Base-by-base conservation (phyloP, 164 flowering plant genomes). In the Brasenia schreberi region DNA sequence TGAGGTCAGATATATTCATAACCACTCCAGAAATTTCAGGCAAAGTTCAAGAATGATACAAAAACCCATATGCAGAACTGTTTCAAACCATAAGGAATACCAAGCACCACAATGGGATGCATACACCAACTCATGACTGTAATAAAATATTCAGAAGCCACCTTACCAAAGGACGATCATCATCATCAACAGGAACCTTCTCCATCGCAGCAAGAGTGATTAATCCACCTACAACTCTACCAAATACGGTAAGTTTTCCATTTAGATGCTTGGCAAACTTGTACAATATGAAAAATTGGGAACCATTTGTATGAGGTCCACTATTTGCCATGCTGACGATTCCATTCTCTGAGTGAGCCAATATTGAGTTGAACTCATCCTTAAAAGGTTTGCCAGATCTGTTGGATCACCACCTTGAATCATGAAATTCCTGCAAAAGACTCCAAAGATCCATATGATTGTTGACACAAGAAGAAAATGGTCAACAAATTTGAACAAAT, bases 351-450 rank as follows among this genome's bases (percentile, higher is more conserved):
- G 95, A 82, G 70, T 94, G 98, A 81, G 85, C 73, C 70, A 89
- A 78, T 84, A 89, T 91, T 61, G 97, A 90, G 76, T 94, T 83
- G 49, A 83, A 65, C 73, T 94, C 98, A 72, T 94, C 98, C 62
- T 88, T 87, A 74, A 94, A 94, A 70, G 93, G 89, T 70, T 91
- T 91, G 56, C 96, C 97, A 77, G 42, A n/a, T n/a, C n/a, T n/a
- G 97, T 89, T 17, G 99, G 99, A 74, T 94, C 99, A 78, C 97
- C 97, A 68, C 99, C 97, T 85, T 94, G 99, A 78, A 94, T 94
- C 99, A 91, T 89, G 70, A 94, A 94, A 77, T 94, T 91, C 81
- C 97, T 91, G 63, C 73, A n/a, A n/a, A n/a, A n/a, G n/a, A n/a
- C n/a, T n/a, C n/a, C n/a, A n/a, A n/a, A n/a, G n/a, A n/a, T n/a